Evolutionary conservation across 192 early-diverging fungal genomes (phyloP).

Genomic region (Coemansia umbellata): DNA sequence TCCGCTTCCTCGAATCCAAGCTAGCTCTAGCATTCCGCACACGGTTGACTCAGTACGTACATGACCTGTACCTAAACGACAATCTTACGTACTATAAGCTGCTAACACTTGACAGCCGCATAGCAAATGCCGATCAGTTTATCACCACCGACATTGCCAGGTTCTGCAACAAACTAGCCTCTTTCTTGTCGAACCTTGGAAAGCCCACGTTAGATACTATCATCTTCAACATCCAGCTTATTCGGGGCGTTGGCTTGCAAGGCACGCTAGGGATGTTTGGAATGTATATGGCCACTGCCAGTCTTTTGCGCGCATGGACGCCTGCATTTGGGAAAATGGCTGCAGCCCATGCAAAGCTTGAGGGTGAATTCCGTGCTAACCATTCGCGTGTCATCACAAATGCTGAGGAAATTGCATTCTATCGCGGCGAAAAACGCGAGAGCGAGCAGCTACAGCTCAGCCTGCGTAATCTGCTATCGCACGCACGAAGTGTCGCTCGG

Average conservation of each 20-base stretch:
- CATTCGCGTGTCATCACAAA: slow-evolving; percentile 94
- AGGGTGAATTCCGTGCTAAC: slow-evolving; percentile 93
- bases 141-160: slow-evolving; percentile 89
- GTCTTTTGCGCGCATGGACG: slow-evolving; percentile 77
- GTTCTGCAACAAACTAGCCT: slow-evolving; percentile 81
- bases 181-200: slow-evolving; percentile 88
- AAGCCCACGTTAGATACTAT: slow-evolving; percentile 94
- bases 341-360: slow-evolving; percentile 81
- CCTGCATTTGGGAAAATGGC: slow-evolving; percentile 96
- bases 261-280: slow-evolving; percentile 77
- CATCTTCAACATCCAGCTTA: slow-evolving; percentile 88
- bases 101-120: slow-evolving; percentile 83
- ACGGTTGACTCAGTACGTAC: slow-evolving; percentile 84
- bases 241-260: slow-evolving; percentile 78
- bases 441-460: slow-evolving; percentile 70
- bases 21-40: slow-evolving; percentile 79
- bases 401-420: slow-evolving; percentile 95
- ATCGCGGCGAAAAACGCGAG: slow-evolving; percentile 79
- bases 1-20: slow-evolving; percentile 51
- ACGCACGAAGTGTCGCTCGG: slow-evolving; percentile 78
- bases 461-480: slow-evolving; percentile 71
- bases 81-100: slow-evolving; percentile 92
- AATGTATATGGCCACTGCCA: slow-evolving; percentile 74
- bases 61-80: slow-evolving; percentile 81
- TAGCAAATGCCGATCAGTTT: slow-evolving; percentile 84